Conservation (phyloP, 345 rosid genomes). For the Brassica juncea region DNA sequence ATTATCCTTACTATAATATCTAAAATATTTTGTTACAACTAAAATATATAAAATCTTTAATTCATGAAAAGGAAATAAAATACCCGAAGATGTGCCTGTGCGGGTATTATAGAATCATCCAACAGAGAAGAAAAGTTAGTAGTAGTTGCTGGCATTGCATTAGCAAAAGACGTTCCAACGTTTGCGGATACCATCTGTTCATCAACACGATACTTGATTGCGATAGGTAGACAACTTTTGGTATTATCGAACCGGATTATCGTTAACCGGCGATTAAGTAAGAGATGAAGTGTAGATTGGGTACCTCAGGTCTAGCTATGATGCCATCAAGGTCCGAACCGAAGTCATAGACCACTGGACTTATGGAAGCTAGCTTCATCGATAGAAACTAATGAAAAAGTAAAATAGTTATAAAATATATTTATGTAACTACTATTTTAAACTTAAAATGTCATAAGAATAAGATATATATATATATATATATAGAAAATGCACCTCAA, state of each 20-base stretch:
- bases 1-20: neutral
- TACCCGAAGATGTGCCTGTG: slow-evolving; percentile 37
- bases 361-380: slow-evolving; percentile 70
- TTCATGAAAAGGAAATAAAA: neutral
- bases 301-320: slow-evolving; percentile 58
- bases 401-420: neutral
- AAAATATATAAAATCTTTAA: neutral
- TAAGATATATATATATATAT: neutral
- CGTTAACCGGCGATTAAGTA: neutral
- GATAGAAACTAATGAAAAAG: slow-evolving; percentile 58
- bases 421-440: neutral
- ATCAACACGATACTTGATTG: neutral
- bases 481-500: slow-evolving; percentile 49
- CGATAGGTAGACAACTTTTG: neutral
- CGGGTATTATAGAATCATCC: slow-evolving; percentile 38
- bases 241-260: neutral
- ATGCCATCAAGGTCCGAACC: slow-evolving; percentile 55
- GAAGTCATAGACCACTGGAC: slow-evolving; percentile 63
- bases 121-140: slow-evolving; percentile 31
- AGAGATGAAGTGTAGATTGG: neutral
- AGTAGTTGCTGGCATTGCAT: slow-evolving; percentile 39
- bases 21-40: neutral
- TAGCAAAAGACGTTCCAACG: slow-evolving; percentile 47
- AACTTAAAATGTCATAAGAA: neutral
- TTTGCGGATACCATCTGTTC: slow-evolving; percentile 40